A percentile compares a stretch with the other conserved stretches of the same genome.
phyloP scores from a whole-genome alignment of 2,329 filamentous ascomycete genomes.

The Colletotrichum karsti region DNA sequence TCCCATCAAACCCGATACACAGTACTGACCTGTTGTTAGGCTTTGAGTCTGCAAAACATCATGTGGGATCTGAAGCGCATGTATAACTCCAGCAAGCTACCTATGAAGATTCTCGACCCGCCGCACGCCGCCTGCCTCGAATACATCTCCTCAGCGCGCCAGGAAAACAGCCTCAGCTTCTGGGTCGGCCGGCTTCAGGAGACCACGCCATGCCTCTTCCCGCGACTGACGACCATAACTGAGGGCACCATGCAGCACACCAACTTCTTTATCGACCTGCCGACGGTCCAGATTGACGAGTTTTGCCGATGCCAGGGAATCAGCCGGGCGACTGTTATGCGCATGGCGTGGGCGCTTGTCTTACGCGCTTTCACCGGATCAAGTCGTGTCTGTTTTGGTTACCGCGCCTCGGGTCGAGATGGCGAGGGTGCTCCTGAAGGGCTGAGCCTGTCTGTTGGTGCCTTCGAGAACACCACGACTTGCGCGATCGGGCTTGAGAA shows the following conservation, averaged over 20 bases:
- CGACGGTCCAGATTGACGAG: conserved; percentile 48
- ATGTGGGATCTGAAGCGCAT: conserved; percentile 54
- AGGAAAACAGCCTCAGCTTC: conserved; percentile 48
- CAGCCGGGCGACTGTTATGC: conserved; percentile 58
- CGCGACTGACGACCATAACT: conserved; percentile 41
- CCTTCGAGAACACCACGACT: conserved; percentile 51
- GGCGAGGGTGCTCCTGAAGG: conserved; percentile 49
- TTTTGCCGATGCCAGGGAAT: conserved; percentile 51
- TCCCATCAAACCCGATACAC: neutral
- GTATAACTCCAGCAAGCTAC: conserved; percentile 48
- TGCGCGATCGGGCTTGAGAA: conserved; percentile 43
- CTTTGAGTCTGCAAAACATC: conserved; percentile 52
- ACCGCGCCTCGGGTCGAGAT: conserved; percentile 53
- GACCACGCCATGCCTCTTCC: conserved; percentile 55
- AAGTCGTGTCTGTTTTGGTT: conserved; percentile 64
- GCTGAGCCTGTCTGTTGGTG: conserved; percentile 52
- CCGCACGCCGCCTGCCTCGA: conserved; percentile 48
- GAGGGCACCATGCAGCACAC: conserved; percentile 41
- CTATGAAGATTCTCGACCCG: conserved; percentile 42
- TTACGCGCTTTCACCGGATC: conserved; percentile 62
- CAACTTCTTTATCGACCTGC: conserved; percentile 50
- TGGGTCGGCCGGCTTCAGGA: conserved; percentile 52
- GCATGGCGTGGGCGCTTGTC: conserved; percentile 68
- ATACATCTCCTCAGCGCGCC: conserved; percentile 43
- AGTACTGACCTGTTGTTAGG: neutral